phyloP scores from a whole-genome alignment of 192 early-diverging fungal species.

The Rhizophagus sp. region DNA sequence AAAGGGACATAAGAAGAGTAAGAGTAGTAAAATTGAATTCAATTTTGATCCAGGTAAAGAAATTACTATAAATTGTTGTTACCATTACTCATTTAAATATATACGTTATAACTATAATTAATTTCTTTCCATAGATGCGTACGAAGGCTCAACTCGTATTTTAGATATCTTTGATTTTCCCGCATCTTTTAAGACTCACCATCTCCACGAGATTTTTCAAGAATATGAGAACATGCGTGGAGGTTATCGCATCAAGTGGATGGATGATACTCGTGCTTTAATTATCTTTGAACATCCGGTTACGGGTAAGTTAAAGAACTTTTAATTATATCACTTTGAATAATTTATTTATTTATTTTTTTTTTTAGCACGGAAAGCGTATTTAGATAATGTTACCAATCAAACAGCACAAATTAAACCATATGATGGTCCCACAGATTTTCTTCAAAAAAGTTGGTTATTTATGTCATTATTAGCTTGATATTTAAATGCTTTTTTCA shows the following conservation, averaged over 20 bases:
- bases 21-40: constrained; percentile 33
- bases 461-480: neutral
- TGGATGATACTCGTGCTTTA: constrained; percentile 67
- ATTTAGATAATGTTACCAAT: constrained; percentile 53
- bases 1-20: constrained; percentile 31
- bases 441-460: constrained; percentile 34
- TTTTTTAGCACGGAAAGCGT: constrained; percentile 53
- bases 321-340: neutral
- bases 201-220: constrained; percentile 68
- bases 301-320: constrained; percentile 49
- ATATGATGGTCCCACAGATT: constrained; percentile 55
- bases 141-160: constrained; percentile 46
- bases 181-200: constrained; percentile 63
- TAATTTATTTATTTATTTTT: constrained; percentile 3
- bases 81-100: neutral
- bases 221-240: constrained; percentile 60
- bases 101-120: neutral
- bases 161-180: constrained; percentile 66
- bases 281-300: constrained; percentile 68
- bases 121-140: constrained; percentile 18
- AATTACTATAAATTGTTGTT: neutral
- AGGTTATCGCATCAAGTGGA: constrained; percentile 74
- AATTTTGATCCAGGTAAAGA: constrained; percentile 32
- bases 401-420: constrained; percentile 60
- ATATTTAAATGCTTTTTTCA: neutral